Percentiles rank a stretch among this genome's conserved stretches.
Evolutionary conservation across 2,329 filamentous ascomycete species (phyloP).

Genomic region (Fusarium longipes): DNA sequence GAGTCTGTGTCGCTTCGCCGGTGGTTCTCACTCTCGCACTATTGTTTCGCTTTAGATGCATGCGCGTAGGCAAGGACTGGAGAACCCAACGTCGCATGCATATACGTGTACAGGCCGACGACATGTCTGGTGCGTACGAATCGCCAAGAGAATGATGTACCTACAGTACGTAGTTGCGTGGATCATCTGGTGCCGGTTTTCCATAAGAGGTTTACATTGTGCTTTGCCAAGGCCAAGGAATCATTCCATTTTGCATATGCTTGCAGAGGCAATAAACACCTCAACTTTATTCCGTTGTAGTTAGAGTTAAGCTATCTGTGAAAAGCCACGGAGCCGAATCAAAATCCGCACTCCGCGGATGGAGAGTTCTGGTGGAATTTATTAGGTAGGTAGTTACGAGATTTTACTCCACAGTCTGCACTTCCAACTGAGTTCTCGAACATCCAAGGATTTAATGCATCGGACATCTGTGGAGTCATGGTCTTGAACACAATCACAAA

Average conservation of each 20-base stretch:
- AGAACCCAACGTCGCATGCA: background rate
- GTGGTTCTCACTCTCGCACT: slow-evolving; percentile 11
- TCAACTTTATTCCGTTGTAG: slow-evolving; percentile 1
- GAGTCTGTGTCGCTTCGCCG: slow-evolving; percentile 19
- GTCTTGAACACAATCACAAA: background rate
- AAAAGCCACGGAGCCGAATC: background rate
- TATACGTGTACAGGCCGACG: background rate
- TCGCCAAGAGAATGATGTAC: slow-evolving; percentile 19
- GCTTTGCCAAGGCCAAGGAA: slow-evolving; percentile 15
- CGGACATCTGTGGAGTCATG: slow-evolving; percentile 16
- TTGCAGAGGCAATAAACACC: background rate
- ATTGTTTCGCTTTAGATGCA: slow-evolving; percentile 25
- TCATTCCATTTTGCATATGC: slow-evolving; percentile 1
- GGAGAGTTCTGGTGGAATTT: background rate
- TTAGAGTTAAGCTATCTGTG: background rate
- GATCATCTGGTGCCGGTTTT: slow-evolving; percentile 28
- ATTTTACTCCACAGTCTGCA: slow-evolving; percentile 3
- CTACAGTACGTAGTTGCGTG: slow-evolving; percentile 7
- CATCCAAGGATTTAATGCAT: slow-evolving; percentile 8
- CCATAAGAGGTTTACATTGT: slow-evolving; percentile 11
- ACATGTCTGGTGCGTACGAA: background rate
- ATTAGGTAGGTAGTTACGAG: background rate
- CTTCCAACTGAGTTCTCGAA: slow-evolving; percentile 26
- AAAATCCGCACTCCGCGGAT: slow-evolving; percentile 23
- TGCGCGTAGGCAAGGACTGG: background rate